Percentiles rank a stretch among this genome's conserved stretches.
Conservation (phyloP, 306 rosid species). For the Trifolium fragiferum region DNA sequence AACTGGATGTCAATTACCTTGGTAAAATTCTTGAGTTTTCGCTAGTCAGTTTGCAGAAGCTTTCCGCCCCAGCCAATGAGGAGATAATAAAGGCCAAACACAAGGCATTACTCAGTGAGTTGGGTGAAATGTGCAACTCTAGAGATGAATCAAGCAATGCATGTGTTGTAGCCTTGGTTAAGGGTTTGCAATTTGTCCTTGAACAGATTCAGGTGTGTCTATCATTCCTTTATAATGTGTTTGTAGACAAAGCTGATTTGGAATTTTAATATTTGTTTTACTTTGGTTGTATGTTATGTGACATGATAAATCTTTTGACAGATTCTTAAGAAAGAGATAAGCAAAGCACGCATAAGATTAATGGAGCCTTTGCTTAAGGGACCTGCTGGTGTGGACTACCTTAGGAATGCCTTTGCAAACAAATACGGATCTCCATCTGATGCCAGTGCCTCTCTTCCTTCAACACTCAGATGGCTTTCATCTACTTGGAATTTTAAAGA, state of each 20-base stretch:
- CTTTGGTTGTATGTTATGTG: constrained; percentile 27
- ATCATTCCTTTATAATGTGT: constrained; percentile 16
- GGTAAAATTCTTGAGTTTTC: constrained; percentile 86
- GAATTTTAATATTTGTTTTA: constrained; percentile 22
- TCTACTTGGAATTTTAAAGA: constrained; percentile 65
- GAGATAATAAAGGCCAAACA: constrained; percentile 65
- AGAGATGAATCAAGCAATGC: constrained; percentile 58
- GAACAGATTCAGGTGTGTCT: constrained; percentile 86
- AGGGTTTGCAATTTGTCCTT: constrained; percentile 84
- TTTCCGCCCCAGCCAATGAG: constrained; percentile 79
- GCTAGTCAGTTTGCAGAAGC: constrained; percentile 76
- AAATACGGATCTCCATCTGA: constrained; percentile 78
- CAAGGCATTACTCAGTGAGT: constrained; percentile 62
- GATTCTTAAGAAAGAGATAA: constrained; percentile 87
- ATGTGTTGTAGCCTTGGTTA: constrained; percentile 73
- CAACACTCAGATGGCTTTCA: constrained; percentile 74
- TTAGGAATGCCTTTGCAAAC: constrained; percentile 76
- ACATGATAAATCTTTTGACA: constrained; percentile 44
- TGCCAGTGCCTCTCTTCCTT: constrained; percentile 62
- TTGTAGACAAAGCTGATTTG: not conserved
- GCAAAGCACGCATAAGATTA: constrained; percentile 79
- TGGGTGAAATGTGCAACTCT: constrained; percentile 67
- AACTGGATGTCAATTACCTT: constrained; percentile 78
- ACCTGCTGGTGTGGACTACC: constrained; percentile 89
- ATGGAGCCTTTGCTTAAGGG: constrained; percentile 86